Conservation (phyloP, 257 asterid genomes). For the Apocynum venetum region DNA sequence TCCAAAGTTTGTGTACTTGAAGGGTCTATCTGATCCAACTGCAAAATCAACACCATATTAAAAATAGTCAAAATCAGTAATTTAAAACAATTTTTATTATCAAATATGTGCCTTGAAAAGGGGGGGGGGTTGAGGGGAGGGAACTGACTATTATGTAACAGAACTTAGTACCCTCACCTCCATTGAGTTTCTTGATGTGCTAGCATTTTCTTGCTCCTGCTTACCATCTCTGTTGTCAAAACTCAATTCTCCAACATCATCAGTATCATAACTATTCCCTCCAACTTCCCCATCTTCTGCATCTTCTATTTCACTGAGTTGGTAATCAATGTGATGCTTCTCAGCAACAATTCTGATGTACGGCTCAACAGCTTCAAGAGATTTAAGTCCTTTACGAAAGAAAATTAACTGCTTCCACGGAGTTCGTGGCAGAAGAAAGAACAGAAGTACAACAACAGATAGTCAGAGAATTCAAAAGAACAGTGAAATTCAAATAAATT, state of each 20-base stretch:
- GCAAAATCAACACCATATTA: constrained; percentile 23
- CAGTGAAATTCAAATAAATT: constrained; percentile 7
- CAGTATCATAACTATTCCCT: constrained; percentile 46
- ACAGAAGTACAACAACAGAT: constrained; percentile 15
- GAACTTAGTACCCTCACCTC: constrained; percentile 46
- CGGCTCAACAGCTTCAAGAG: constrained; percentile 85
- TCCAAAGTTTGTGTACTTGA: constrained; percentile 45
- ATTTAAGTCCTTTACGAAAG: constrained; percentile 79
- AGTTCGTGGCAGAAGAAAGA: constrained; percentile 13
- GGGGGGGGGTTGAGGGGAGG: no score
- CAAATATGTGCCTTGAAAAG: neutral
- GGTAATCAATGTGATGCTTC: constrained; percentile 76
- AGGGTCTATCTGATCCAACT: constrained; percentile 59
- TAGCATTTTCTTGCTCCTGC: constrained; percentile 49
- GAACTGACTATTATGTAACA: neutral
- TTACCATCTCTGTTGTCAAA: constrained; percentile 56
- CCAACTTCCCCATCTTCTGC: constrained; percentile 46
- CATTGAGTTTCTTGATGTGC: constrained; percentile 49
- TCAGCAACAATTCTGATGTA: constrained; percentile 65
- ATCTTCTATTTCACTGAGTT: constrained; percentile 52
- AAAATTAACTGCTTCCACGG: constrained; percentile 58
- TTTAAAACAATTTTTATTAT: neutral
- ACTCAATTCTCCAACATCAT: constrained; percentile 67
- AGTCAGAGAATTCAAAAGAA: constrained; percentile 11
- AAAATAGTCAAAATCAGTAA: constrained; percentile 1